Percentiles rank a stretch among this genome's conserved stretches.
These are phyloP conservation scores for Paspalum notatum DNA, from an alignment of 176 grass and related monocot genomes.

Conservation along the genomic window DNA sequence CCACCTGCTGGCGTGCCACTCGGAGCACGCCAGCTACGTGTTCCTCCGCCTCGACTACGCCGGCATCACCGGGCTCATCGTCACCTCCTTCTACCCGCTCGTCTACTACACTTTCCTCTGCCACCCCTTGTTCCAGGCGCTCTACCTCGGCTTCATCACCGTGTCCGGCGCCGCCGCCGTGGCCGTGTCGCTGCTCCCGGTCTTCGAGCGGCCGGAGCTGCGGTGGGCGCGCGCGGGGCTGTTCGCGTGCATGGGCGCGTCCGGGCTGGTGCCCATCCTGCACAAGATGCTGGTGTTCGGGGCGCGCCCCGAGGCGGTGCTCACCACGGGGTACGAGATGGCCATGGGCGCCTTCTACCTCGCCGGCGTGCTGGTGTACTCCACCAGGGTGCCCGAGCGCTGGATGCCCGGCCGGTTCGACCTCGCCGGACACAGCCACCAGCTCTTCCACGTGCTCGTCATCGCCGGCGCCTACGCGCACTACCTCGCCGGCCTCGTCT, in stretches of 20 bases:
- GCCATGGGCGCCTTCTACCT: slow-evolving; percentile 62
- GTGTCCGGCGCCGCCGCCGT: slow-evolving; percentile 52
- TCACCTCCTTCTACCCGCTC: slow-evolving; percentile 92
- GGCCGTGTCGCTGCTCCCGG: slow-evolving; percentile 61
- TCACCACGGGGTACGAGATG: slow-evolving; percentile 76
- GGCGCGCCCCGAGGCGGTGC: slow-evolving; percentile 55
- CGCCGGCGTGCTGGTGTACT: slow-evolving; percentile 63
- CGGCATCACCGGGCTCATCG: slow-evolving; percentile 76
- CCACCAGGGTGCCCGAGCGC: slow-evolving; percentile 69
- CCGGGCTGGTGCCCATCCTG: slow-evolving; percentile 70
- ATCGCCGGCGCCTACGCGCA: slow-evolving; percentile 76
- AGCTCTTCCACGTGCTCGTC: slow-evolving; percentile 78
- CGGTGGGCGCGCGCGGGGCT: slow-evolving; percentile 55
- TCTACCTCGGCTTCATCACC: slow-evolving; percentile 78
- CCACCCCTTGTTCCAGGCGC: slow-evolving; percentile 46
- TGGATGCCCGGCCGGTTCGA: slow-evolving; percentile 81
- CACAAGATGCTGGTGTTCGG: slow-evolving; percentile 75
- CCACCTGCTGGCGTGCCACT: slow-evolving; percentile 82
- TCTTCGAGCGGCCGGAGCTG: slow-evolving; percentile 63
- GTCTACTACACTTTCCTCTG: slow-evolving; percentile 89
- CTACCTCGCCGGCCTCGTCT: slow-evolving; percentile 68
- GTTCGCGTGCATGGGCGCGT: slow-evolving; percentile 69
- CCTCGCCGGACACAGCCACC: slow-evolving; percentile 76
- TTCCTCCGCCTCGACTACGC: slow-evolving; percentile 85
- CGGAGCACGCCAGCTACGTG: slow-evolving; percentile 72